Evolutionary conservation across 2,329 filamentous ascomycete species (phyloP), one percentile per base, ranked within the genome.

Genomic region (Sporothrix humicola): DNA sequence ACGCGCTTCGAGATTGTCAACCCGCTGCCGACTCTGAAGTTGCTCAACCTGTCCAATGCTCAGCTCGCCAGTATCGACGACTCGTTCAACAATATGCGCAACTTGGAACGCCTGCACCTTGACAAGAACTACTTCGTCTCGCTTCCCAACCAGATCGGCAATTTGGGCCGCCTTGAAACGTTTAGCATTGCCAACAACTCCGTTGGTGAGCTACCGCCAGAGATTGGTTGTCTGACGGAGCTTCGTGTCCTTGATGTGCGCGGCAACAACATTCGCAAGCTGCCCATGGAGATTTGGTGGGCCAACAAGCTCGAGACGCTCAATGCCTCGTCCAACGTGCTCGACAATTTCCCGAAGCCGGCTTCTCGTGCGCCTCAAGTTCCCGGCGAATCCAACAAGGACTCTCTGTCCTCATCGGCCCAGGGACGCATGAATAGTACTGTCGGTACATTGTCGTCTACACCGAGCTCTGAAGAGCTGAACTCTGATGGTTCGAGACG

Each of bases 51-150:
- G 72, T 96, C 95, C 7, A 95, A 94, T 72, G 94, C 93, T 6
- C 97, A 98, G 81, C 85, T 99, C 59, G 93, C 95, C 2, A 93
- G 94, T 79, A 91, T 99, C 71, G 96, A 98, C 79, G 91, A 93
- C 63, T 88, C 95, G 15, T 98, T 97, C 80, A 91, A 92, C 77
- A 94, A 95, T 79, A 91, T 98, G 83, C 88, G 92, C 9, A 96
- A 94, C 78, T 82, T 99, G 61, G 93, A 95, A 73, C 94, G 95
- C 78, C 87, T 99, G 26, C 91, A 95, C 20, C 86, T 99, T 72
- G 95, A 98, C 82, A 95, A 93, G 80, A 99, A 99, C 79, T 97
- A 98, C 80, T 97, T 99, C 78, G 94, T 96, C 0, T 95, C 93
- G 0, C 84, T 99, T 31, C 96, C 95, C 0, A 87, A 89, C 72